These are phyloP conservation scores for Aspergillus hiratsukae DNA, from an alignment of 2,329 filamentous ascomycete genomes.

Conservation along the genomic window DNA sequence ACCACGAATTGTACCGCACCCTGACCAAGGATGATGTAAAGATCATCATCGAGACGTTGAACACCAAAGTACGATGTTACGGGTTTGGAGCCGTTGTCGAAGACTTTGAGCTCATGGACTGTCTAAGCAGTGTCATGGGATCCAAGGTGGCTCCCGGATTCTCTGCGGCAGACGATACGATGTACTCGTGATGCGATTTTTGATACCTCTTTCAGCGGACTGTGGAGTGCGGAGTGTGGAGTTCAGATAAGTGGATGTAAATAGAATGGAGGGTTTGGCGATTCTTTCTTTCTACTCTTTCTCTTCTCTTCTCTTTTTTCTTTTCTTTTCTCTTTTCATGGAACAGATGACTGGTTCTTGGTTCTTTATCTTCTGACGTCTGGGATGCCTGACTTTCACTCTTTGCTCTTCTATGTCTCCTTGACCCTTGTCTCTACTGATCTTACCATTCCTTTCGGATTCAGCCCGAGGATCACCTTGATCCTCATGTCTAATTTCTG, in stretches of 20 bases:
- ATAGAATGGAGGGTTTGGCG: not conserved
- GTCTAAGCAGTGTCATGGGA: constrained; percentile 65
- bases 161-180: constrained; percentile 26
- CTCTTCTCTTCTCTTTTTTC: not conserved
- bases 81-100: constrained; percentile 71
- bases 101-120: constrained; percentile 65
- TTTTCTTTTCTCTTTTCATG: not conserved
- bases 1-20: constrained; percentile 63
- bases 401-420: not conserved
- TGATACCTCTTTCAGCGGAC: not conserved
- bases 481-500: not conserved
- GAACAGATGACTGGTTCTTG: not conserved
- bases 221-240: not conserved
- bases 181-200: constrained; percentile 26
- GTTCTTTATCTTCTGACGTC: not conserved
- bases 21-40: constrained; percentile 66
- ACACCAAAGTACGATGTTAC: constrained; percentile 82
- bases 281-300: not conserved
- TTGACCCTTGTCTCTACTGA: not conserved
- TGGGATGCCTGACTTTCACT: not conserved
- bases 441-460: not conserved
- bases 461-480: not conserved
- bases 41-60: constrained; percentile 67
- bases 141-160: constrained; percentile 29
- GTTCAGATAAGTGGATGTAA: not conserved